Conservation (phyloP, 306 rosid species). For the Prunus mume region DNA sequence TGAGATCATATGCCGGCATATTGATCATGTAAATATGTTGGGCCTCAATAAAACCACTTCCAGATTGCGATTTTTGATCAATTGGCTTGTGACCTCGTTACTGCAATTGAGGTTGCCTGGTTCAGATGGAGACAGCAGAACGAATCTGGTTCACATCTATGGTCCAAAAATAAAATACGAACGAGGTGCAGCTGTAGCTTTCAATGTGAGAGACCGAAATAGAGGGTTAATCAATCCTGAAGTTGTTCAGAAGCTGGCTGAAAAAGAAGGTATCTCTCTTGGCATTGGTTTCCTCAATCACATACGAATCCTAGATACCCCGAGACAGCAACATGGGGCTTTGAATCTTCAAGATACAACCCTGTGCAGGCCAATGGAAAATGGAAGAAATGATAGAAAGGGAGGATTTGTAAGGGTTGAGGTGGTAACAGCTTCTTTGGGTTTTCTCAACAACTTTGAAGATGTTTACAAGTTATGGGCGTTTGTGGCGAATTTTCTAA, state of each 20-base stretch:
- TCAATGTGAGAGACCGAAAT: slow-evolving; percentile 71
- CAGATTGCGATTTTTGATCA: slow-evolving; percentile 79
- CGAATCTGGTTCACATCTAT: slow-evolving; percentile 70
- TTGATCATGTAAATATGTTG: slow-evolving; percentile 77
- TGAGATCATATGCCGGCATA: slow-evolving; percentile 65
- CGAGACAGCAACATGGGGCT: slow-evolving; percentile 50
- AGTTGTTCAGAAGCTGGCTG: slow-evolving; percentile 89
- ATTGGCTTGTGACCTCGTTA: slow-evolving; percentile 92
- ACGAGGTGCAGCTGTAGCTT: slow-evolving; percentile 95
- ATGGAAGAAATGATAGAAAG: slow-evolving; percentile 56
- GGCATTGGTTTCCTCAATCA: slow-evolving; percentile 88
- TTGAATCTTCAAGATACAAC: slow-evolving; percentile 56
- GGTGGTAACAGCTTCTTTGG: slow-evolving; percentile 87
- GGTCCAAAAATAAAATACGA: slow-evolving; percentile 96
- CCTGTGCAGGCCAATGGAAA: slow-evolving; percentile 75
- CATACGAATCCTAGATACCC: slow-evolving; percentile 59
- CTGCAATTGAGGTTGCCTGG: slow-evolving; percentile 66
- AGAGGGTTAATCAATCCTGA: slow-evolving; percentile 76
- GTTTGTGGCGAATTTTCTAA: slow-evolving; percentile 82
- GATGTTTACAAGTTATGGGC: slow-evolving; percentile 94
- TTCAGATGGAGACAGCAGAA: slow-evolving; percentile 44
- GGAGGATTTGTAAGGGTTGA: slow-evolving; percentile 65
- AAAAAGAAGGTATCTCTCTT: slow-evolving; percentile 80
- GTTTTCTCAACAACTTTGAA: slow-evolving; percentile 89
- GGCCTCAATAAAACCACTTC: slow-evolving; percentile 91